Evolutionary conservation across 1,284 basidiomycete species (phyloP).

Genomic region (Singerocomus inundabilis): DNA sequence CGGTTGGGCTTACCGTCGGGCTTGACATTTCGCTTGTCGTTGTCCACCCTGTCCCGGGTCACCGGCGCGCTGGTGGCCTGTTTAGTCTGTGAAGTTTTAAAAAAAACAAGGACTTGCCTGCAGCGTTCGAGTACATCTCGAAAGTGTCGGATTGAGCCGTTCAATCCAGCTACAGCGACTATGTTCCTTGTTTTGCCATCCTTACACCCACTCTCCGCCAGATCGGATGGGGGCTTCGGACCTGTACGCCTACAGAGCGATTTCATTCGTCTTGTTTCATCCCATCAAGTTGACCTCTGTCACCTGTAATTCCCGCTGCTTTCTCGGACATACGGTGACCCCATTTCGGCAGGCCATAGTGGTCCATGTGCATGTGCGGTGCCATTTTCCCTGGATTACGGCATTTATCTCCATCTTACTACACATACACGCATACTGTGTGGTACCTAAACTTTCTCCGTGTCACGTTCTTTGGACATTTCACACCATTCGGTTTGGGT

Average conservation of each 20-base stretch:
- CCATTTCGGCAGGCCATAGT: too few species aligned
- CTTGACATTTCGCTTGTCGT: slow-evolving; percentile 59
- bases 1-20: slow-evolving; percentile 71
- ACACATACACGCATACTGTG: too few species aligned
- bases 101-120: neutral
- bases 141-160: neutral
- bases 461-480: too few species aligned
- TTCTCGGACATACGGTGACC: neutral
- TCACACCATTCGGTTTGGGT: too few species aligned
- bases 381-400: too few species aligned
- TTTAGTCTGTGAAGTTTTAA: slow-evolving; percentile 26
- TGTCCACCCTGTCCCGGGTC: slow-evolving; percentile 58
- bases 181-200: neutral
- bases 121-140: too few species aligned
- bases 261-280: slow-evolving; percentile 16
- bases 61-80: slow-evolving; percentile 55
- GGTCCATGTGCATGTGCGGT: too few species aligned
- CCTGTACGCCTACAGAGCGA: slow-evolving; percentile 2
- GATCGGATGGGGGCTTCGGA: neutral
- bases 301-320: neutral
- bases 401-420: too few species aligned
- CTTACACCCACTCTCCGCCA: neutral
- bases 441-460: too few species aligned
- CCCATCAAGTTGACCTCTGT: neutral
- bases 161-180: neutral